These are phyloP conservation scores for Gamarada debralockiae DNA, from an alignment of 495 filamentous ascomycete genomes.

Conservation along the genomic window DNA sequence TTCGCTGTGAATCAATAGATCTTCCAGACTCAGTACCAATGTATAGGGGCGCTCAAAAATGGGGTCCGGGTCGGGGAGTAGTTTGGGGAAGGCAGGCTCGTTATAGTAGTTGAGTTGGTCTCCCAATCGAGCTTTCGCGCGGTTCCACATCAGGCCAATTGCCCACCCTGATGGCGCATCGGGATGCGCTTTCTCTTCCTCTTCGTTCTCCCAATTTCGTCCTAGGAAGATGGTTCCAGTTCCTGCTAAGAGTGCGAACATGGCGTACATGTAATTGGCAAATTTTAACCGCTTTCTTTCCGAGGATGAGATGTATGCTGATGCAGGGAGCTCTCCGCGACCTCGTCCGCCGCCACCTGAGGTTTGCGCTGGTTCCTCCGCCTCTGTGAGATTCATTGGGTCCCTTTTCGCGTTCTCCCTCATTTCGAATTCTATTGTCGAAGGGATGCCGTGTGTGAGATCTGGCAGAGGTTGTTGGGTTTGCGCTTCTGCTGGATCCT, in stretches of 20 bases:
- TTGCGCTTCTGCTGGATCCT: conserved; percentile 29
- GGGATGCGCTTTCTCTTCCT: conserved; percentile 58
- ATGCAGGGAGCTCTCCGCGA: conserved; percentile 66
- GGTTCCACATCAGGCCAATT: conserved; percentile 66
- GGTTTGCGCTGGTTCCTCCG: conserved; percentile 42
- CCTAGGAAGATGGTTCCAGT: conserved; percentile 63
- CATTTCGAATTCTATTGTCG: conserved; percentile 73
- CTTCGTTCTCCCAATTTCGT: conserved; percentile 78
- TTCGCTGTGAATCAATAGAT: conserved; percentile 88
- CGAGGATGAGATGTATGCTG: conserved; percentile 84
- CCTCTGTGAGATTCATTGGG: conserved; percentile 54
- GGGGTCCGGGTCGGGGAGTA: conserved; percentile 85
- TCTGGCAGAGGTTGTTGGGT: conserved; percentile 68
- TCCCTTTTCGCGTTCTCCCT: conserved; percentile 41
- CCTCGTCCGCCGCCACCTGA: conserved; percentile 41
- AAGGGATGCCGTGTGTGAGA: conserved; percentile 86
- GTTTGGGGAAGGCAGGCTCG: conserved; percentile 90
- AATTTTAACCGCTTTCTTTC: conserved; percentile 73
- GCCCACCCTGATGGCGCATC: conserved; percentile 64
- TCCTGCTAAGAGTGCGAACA: conserved; percentile 37
- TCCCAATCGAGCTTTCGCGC: conserved; percentile 67
- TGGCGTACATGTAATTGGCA: conserved; percentile 61
- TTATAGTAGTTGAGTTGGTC: conserved; percentile 86
- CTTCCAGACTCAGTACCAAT: conserved; percentile 86
- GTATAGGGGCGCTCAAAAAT: conserved; percentile 85